phyloP scores from a whole-genome alignment of 768 basidiomycete species.

The Lactarius deliciosus region DNA sequence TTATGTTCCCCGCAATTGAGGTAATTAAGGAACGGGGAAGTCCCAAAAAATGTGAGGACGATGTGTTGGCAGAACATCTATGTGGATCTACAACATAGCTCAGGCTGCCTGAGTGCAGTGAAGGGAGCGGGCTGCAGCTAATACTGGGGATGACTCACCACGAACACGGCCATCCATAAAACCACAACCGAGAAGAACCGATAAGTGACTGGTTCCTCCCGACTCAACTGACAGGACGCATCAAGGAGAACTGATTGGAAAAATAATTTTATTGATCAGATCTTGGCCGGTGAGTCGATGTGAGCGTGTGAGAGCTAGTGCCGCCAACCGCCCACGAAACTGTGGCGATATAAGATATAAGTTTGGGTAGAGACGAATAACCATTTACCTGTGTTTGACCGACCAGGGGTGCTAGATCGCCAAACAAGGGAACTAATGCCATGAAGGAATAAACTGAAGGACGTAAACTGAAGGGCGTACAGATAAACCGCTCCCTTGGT shows the following conservation, averaged over 20 bases:
- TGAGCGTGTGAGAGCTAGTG: background rate
- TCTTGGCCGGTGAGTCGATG: conserved; percentile 2
- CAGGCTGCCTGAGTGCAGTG: conserved; percentile 54
- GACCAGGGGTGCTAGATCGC: background rate
- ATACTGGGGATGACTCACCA: conserved; percentile 51
- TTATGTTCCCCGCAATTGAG: conserved; percentile 88
- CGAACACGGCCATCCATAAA: conserved; percentile 28
- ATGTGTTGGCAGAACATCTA: background rate
- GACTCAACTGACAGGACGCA: conserved; percentile 2
- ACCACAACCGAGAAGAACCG: conserved; percentile 26
- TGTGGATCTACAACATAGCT: conserved; percentile 52
- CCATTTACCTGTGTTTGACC: background rate
- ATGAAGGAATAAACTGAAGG: background rate
- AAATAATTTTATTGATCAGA: background rate
- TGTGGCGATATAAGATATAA: background rate
- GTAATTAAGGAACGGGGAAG: conserved; percentile 73
- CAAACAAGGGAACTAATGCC: background rate
- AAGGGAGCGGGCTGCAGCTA: conserved; percentile 64
- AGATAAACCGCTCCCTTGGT: background rate
- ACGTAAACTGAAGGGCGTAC: background rate
- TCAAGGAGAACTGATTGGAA: background rate
- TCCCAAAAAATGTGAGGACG: conserved; percentile 39
- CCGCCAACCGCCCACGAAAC: background rate
- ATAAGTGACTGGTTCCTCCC: conserved; percentile 26
- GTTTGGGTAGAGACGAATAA: background rate